Evolutionary conservation across 495 filamentous ascomycete genomes (phyloP).

Genomic region (Halenospora varia): DNA sequence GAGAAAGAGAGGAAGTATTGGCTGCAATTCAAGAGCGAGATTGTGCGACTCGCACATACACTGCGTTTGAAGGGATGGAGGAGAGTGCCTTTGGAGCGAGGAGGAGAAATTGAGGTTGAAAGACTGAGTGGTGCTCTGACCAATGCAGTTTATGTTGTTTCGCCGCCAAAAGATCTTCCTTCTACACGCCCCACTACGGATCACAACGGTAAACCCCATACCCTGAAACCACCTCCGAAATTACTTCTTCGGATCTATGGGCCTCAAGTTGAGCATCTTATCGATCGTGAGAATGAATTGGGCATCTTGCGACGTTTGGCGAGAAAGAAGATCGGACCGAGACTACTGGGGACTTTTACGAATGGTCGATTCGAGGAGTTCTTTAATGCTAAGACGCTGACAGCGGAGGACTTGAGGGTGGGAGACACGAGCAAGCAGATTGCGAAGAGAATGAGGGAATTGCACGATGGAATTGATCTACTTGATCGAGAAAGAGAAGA

Average conservation of each 20-base stretch:
- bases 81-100: slow-evolving; percentile 67
- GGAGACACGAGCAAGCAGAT: slow-evolving; percentile 87
- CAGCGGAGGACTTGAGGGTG: slow-evolving; percentile 68
- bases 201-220: slow-evolving; percentile 18
- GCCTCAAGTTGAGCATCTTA: slow-evolving; percentile 91
- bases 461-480: slow-evolving; percentile 90
- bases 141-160: slow-evolving; percentile 93
- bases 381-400: slow-evolving; percentile 77
- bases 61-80: slow-evolving; percentile 88
- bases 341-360: slow-evolving; percentile 85
- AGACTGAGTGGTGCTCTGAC: slow-evolving; percentile 91
- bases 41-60: slow-evolving; percentile 84
- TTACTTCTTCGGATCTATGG: slow-evolving; percentile 91
- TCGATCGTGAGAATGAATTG: slow-evolving; percentile 88
- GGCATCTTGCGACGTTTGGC: slow-evolving; percentile 82
- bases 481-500: slow-evolving; percentile 69
- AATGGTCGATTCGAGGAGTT: slow-evolving; percentile 98
- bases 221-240: slow-evolving; percentile 45
- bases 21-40: slow-evolving; percentile 82
- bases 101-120: slow-evolving; percentile 69
- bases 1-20: slow-evolving; percentile 70
- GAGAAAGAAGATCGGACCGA: slow-evolving; percentile 87
- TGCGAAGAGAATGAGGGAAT: slow-evolving; percentile 95
- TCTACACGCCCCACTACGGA: slow-evolving; percentile 31
- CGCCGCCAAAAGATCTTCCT: slow-evolving; percentile 62